Percentiles rank a stretch among this genome's conserved stretches.
These are phyloP conservation scores for Saitozyma sp. DNA, from an alignment of 768 basidiomycete species.

Conservation along the genomic window DNA sequence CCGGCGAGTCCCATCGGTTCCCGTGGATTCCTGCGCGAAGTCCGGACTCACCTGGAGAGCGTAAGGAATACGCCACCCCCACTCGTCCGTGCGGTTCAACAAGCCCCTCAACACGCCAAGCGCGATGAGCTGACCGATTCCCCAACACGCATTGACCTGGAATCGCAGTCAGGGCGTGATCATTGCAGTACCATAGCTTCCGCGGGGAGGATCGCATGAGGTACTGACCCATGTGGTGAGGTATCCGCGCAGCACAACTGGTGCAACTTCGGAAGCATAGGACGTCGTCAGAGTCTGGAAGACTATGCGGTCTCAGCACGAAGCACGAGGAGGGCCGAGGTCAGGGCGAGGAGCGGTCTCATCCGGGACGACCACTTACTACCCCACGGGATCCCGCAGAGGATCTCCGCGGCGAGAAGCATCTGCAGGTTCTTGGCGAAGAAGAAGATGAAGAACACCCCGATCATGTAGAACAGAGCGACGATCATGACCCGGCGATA, in stretches of 20 bases:
- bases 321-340: no score
- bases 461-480: slow-evolving; percentile 23
- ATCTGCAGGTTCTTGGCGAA: slow-evolving; percentile 12
- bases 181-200: no score
- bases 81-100: slow-evolving; percentile 37
- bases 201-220: no score
- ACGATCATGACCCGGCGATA: slow-evolving; percentile 29
- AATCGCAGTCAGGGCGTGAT: no score
- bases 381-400: slow-evolving; percentile 35
- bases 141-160: slow-evolving; percentile 52
- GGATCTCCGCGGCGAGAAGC: slow-evolving; percentile 17
- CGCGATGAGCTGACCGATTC: slow-evolving; percentile 47
- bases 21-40: no score
- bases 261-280: slow-evolving; percentile 51
- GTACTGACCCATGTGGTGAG: slow-evolving; percentile 37
- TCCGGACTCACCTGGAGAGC: slow-evolving; percentile 15
- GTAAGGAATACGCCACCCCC: slow-evolving; percentile 35
- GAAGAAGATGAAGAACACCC: slow-evolving; percentile 15
- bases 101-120: slow-evolving; percentile 47
- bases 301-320: not conserved
- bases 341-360: no score
- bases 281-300: slow-evolving; percentile 34
- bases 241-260: slow-evolving; percentile 47
- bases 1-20: not conserved
- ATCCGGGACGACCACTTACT: not conserved